Evolutionary conservation across 768 basidiomycete genomes (phyloP).

Genomic region (Boletus insuetus): DNA sequence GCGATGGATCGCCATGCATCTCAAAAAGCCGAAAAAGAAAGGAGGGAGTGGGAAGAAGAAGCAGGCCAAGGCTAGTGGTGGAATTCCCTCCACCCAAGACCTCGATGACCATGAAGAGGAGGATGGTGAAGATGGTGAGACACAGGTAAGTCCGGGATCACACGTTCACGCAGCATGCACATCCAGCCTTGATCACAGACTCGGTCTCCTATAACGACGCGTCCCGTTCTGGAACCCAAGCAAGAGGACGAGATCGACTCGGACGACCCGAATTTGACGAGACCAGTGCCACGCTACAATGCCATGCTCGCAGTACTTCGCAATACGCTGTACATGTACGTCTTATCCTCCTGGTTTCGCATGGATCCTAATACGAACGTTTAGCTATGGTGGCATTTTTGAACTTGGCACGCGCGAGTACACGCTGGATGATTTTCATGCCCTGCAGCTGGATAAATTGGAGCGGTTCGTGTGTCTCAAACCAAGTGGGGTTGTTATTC

Average conservation of each 20-base stretch:
- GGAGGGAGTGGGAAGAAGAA: conserved; percentile 44
- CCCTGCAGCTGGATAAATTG: conserved; percentile 79
- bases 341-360: neutral
- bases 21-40: conserved; percentile 61
- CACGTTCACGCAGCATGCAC: neutral
- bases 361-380: neutral
- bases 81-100: neutral
- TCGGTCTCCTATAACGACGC: neutral
- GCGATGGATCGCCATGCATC: conserved; percentile 72
- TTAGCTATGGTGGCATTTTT: conserved; percentile 85
- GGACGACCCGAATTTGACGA: conserved; percentile 62
- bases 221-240: neutral
- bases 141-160: conserved; percentile 4
- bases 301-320: conserved; percentile 83
- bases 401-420: conserved; percentile 82
- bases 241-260: conserved; percentile 43
- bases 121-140: conserved; percentile 18
- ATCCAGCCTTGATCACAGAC: neutral
- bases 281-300: conserved; percentile 77
- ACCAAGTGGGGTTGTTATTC: conserved; percentile 57
- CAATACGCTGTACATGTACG: conserved; percentile 85
- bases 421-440: conserved; percentile 86
- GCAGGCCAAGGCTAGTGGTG: conserved; percentile 3
- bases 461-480: conserved; percentile 76
- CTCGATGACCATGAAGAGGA: conserved; percentile 9